phyloP scores from a whole-genome alignment of 495 filamentous ascomycete species.

The Physcia stellaris region DNA sequence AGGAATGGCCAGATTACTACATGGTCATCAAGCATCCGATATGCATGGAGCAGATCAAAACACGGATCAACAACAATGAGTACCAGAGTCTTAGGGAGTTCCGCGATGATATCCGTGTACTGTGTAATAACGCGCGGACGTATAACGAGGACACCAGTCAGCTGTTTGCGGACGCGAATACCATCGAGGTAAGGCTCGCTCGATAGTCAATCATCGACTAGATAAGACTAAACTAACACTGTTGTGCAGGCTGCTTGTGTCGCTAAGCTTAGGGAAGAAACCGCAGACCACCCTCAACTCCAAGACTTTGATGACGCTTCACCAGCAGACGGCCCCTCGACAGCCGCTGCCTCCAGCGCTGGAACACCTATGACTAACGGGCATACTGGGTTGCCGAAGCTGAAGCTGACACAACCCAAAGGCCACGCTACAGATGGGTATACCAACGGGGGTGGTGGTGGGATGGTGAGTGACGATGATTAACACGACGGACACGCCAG shows the following conservation, averaged over 20 bases:
- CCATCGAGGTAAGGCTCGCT: conserved; percentile 73
- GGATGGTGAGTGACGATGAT: conserved; percentile 33
- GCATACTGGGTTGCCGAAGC: conserved; percentile 38
- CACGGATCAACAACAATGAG: conserved; percentile 86
- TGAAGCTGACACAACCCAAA: conserved; percentile 43
- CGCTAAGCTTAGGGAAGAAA: conserved; percentile 52
- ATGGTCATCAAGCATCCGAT: conserved; percentile 82
- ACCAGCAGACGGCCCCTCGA: conserved; percentile 46
- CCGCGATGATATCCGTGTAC: conserved; percentile 62
- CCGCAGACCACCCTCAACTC: conserved; percentile 58
- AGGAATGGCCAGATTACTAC: conserved; percentile 85
- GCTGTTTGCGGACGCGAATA: conserved; percentile 80
- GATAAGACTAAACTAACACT: too few relatives aligned
- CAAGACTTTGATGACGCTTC: conserved; percentile 50
- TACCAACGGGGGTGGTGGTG: conserved; percentile 25
- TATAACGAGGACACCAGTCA: conserved; percentile 93
- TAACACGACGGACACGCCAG: conserved; percentile 5
- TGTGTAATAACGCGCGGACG: conserved; percentile 81
- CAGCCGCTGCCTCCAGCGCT: conserved; percentile 47
- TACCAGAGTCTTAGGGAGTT: conserved; percentile 72
- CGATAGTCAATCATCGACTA: not conserved
- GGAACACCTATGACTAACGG: conserved; percentile 55
- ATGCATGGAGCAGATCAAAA: conserved; percentile 82
- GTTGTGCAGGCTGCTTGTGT: conserved; percentile 51
- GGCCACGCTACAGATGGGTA: conserved; percentile 30